Conservation (phyloP, 2,329 filamentous ascomycete species). For the Dactylonectria macrodidyma region DNA sequence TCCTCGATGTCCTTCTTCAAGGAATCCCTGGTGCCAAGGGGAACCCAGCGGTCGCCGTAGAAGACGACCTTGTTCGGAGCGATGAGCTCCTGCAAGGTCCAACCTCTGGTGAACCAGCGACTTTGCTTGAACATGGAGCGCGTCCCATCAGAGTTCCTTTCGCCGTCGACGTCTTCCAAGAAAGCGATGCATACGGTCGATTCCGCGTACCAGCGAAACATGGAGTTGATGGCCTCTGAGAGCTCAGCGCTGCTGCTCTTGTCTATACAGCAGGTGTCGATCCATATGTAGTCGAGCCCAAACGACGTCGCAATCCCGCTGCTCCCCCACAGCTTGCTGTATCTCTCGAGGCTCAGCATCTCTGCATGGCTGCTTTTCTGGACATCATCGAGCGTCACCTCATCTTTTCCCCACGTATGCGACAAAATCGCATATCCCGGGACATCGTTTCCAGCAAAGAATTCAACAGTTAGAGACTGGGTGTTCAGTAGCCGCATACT, state of each 20-base stretch:
- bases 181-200: constrained; percentile 47
- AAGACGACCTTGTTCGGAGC: constrained; percentile 46
- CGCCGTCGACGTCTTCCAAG: constrained; percentile 40
- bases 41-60: constrained; percentile 43
- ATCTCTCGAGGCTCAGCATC: constrained; percentile 5
- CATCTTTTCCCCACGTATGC: constrained; percentile 46
- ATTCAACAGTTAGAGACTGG: constrained; percentile 38
- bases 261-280: constrained; percentile 53
- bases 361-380: constrained; percentile 8
- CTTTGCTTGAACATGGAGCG: constrained; percentile 28
- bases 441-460: constrained; percentile 35
- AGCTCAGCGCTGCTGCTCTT: constrained; percentile 52
- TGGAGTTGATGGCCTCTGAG: constrained; percentile 52
- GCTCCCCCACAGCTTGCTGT: constrained; percentile 42
- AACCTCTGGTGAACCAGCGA: constrained; percentile 49
- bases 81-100: constrained; percentile 51
- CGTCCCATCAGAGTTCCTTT: constrained; percentile 11
- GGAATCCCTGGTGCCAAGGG: constrained; percentile 36
- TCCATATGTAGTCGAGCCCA: constrained; percentile 47
- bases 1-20: constrained; percentile 37
- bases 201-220: constrained; percentile 52
- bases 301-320: constrained; percentile 38
- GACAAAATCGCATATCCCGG: constrained; percentile 48
- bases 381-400: constrained; percentile 42
- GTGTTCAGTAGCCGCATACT: constrained; percentile 47